Conservation (phyloP, 768 basidiomycete genomes). For the Tulasnella calospora region DNA sequence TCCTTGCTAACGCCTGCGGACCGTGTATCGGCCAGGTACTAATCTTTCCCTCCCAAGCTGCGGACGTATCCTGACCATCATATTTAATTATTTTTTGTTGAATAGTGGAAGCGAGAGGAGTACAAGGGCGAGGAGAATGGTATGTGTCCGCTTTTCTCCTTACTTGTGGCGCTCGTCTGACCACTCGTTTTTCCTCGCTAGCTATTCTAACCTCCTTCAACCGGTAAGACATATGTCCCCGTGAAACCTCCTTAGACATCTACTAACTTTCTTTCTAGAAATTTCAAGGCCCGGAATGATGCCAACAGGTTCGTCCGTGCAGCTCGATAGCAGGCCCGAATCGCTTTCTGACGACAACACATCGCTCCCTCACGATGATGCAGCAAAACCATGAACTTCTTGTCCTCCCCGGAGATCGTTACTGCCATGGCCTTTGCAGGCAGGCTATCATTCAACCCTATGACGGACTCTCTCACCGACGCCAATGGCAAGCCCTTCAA, state of each 20-base stretch:
- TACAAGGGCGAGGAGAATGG: slow-evolving; percentile 87
- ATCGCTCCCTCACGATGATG: neutral
- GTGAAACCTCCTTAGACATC: neutral
- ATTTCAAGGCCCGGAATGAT: slow-evolving; percentile 94
- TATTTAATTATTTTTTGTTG: neutral
- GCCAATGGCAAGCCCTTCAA: slow-evolving; percentile 74
- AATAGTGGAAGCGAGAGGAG: slow-evolving; percentile 87
- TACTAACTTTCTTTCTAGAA: slow-evolving; percentile 38
- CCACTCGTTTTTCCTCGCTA: slow-evolving; percentile 34
- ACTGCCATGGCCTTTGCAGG: slow-evolving; percentile 98
- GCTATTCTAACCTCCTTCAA: slow-evolving; percentile 98
- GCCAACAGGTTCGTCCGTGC: slow-evolving; percentile 65
- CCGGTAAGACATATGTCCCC: slow-evolving; percentile 47
- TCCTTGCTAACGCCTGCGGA: slow-evolving; percentile 96
- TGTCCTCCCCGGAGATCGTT: slow-evolving; percentile 93
- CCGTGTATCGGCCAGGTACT: slow-evolving; percentile 93
- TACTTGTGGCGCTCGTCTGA: slow-evolving; percentile 23
- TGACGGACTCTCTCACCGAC: slow-evolving; percentile 62
- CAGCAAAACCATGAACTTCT: slow-evolving; percentile 72
- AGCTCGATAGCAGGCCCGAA: neutral
- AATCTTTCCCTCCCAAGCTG: slow-evolving; percentile 14
- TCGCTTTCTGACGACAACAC: neutral
- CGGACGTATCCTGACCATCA: neutral
- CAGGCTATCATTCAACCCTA: slow-evolving; percentile 87
- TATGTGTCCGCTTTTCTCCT: slow-evolving; percentile 33